Conservation (phyloP, 78 protist genomes). For the Cavenderia fasciculata region DNA sequence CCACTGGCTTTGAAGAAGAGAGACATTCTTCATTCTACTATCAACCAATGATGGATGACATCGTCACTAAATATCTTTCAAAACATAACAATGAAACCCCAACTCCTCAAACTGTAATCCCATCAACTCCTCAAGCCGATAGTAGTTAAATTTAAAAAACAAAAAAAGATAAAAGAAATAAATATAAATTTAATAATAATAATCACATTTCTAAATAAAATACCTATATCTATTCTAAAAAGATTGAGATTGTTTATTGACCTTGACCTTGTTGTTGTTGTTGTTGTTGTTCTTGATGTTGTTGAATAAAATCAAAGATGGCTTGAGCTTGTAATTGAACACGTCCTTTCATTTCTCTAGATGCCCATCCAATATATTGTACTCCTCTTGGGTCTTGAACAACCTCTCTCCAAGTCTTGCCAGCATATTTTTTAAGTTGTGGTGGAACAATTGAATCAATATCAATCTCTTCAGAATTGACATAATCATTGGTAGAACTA, state of each 20-base stretch:
- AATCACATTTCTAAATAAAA: too few species aligned
- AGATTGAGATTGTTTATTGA: too few species aligned
- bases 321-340: constrained; percentile 27
- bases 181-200: too few species aligned
- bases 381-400: constrained; percentile 66
- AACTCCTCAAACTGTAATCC: constrained; percentile 52
- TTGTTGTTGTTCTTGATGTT: background rate
- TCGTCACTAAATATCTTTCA: constrained; percentile 23
- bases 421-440: constrained; percentile 51
- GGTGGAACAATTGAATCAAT: constrained; percentile 57
- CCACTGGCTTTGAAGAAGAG: constrained; percentile 74
- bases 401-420: constrained; percentile 78
- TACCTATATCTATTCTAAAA: too few species aligned
- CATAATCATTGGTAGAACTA: too few species aligned
- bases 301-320: constrained; percentile 29
- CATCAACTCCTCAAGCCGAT: constrained; percentile 70
- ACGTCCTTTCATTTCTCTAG: background rate
- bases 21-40: constrained; percentile 67
- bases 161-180: too few species aligned
- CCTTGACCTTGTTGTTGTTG: too few species aligned
- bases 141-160: too few species aligned
- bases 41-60: constrained; percentile 65
- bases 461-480: constrained; percentile 22
- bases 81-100: constrained; percentile 19
- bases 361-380: constrained; percentile 49